Conservation (phyloP, 345 rosid genomes). For the Eucalyptus erythrocorys region DNA sequence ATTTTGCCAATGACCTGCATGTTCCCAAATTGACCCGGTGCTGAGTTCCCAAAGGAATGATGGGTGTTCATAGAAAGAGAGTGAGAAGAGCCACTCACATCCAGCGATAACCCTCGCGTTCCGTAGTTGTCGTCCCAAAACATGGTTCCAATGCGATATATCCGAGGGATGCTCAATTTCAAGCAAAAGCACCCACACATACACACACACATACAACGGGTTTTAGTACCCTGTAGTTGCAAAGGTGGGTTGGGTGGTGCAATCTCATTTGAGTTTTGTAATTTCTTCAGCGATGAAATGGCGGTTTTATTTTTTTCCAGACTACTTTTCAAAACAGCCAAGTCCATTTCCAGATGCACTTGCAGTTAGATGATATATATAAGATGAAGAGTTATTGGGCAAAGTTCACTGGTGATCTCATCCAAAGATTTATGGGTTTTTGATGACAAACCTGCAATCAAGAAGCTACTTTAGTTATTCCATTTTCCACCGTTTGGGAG, state of each 20-base stretch:
- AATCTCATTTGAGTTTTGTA: background rate
- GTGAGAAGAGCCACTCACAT: constrained; percentile 31
- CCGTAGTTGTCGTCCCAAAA: constrained; percentile 99
- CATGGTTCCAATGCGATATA: constrained; percentile 95
- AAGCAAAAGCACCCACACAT: background rate
- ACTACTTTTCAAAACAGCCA: background rate
- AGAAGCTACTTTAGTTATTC: background rate
- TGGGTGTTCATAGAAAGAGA: background rate
- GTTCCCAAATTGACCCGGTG: background rate
- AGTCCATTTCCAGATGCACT: background rate
- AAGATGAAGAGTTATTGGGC: constrained; percentile 46
- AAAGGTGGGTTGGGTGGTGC: background rate
- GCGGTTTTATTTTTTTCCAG: background rate
- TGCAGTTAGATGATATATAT: background rate
- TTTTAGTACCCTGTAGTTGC: background rate
- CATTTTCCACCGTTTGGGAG: background rate
- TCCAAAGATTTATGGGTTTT: constrained; percentile 78
- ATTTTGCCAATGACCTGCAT: constrained; percentile 74
- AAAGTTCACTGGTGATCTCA: constrained; percentile 87
- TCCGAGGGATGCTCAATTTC: constrained; percentile 64
- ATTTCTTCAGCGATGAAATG: background rate
- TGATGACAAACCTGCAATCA: constrained; percentile 79
- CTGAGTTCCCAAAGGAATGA: background rate
- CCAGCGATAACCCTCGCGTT: constrained; percentile 85
- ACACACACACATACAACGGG: background rate